Evolutionary conservation across 805 yeast species (phyloP).

Genomic region (Hanseniaspora singularis): DNA sequence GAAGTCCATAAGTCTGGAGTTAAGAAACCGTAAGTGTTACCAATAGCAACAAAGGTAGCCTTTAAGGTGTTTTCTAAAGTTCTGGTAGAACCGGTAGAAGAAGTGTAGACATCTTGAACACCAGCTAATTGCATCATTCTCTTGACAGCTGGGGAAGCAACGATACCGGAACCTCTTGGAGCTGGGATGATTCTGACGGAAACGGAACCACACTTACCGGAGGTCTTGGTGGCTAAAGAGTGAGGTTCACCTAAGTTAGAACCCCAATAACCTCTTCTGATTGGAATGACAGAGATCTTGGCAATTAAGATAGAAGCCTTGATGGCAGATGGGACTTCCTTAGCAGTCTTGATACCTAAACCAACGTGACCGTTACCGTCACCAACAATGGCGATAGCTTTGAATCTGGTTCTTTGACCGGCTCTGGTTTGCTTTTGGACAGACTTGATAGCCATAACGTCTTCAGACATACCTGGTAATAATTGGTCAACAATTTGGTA

Average conservation of each 20-base stretch:
- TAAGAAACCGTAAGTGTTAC: slow-evolving; percentile 99
- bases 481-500: slow-evolving; percentile 95
- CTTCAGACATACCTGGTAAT: slow-evolving; percentile 92
- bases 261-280: slow-evolving; percentile 99
- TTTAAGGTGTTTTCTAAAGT: slow-evolving; percentile 99
- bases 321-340: slow-evolving; percentile 99
- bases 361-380: slow-evolving; percentile 99
- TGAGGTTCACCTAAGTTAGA: slow-evolving; percentile 99
- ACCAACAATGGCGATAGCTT: slow-evolving; percentile 99
- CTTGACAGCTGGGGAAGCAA: slow-evolving; percentile 99
- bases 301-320: slow-evolving; percentile 99
- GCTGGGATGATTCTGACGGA: slow-evolving; percentile 98
- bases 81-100: slow-evolving; percentile 98
- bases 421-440: slow-evolving; percentile 99
- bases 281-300: slow-evolving; percentile 95
- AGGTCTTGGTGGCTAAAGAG: slow-evolving; percentile 93
- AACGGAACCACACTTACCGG: slow-evolving; percentile 99
- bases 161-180: slow-evolving; percentile 99
- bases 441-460: slow-evolving; percentile 99
- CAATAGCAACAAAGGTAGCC: slow-evolving; percentile 98
- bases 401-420: slow-evolving; percentile 99
- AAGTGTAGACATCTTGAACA: slow-evolving; percentile 98
- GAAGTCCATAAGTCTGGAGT: slow-evolving; percentile 98
- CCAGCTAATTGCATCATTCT: slow-evolving; percentile 98
- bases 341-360: slow-evolving; percentile 99